These are phyloP conservation scores for Penicillium expansum DNA, from an alignment of 2,329 filamentous ascomycete genomes.

Conservation along the genomic window DNA sequence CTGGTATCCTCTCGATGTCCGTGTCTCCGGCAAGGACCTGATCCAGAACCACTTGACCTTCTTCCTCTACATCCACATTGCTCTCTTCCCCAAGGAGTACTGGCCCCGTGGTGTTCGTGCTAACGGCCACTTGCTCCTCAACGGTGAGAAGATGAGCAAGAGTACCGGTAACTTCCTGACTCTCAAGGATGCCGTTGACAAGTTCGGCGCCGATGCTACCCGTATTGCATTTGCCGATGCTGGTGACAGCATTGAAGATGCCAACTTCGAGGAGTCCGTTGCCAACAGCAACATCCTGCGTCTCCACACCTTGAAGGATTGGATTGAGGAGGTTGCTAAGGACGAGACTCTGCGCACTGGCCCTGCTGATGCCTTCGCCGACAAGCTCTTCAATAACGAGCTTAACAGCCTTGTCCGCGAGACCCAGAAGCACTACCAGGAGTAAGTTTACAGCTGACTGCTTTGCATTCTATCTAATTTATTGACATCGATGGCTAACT, in stretches of 20 bases:
- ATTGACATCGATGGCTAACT: conserved; percentile 14
- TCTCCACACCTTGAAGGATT: conserved; percentile 78
- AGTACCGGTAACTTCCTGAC: conserved; percentile 97
- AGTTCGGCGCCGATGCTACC: conserved; percentile 92
- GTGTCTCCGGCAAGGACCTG: conserved; percentile 87
- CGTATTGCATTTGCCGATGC: conserved; percentile 91
- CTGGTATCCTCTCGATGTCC: conserved; percentile 90
- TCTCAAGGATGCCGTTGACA: conserved; percentile 76
- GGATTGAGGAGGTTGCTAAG: conserved; percentile 81
- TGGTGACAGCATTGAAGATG: conserved; percentile 89
- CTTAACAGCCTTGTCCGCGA: conserved; percentile 80
- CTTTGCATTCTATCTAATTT: neutral
- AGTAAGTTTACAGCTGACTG: conserved; percentile 43
- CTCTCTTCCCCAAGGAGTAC: conserved; percentile 81
- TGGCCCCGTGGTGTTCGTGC: conserved; percentile 84
- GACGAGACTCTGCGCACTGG: conserved; percentile 76
- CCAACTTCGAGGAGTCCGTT: conserved; percentile 94
- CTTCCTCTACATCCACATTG: conserved; percentile 89
- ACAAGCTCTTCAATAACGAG: conserved; percentile 89
- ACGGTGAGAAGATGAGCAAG: conserved; percentile 98
- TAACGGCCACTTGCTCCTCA: conserved; percentile 91
- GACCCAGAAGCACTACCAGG: conserved; percentile 72
- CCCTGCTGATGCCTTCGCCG: conserved; percentile 72
- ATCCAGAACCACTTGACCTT: conserved; percentile 95
- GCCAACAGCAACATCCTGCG: conserved; percentile 89